Percentiles rank a stretch among this genome's conserved stretches.
Evolutionary conservation across 805 yeast species (phyloP).

Genomic region (Teunomyces funiuensis): DNA sequence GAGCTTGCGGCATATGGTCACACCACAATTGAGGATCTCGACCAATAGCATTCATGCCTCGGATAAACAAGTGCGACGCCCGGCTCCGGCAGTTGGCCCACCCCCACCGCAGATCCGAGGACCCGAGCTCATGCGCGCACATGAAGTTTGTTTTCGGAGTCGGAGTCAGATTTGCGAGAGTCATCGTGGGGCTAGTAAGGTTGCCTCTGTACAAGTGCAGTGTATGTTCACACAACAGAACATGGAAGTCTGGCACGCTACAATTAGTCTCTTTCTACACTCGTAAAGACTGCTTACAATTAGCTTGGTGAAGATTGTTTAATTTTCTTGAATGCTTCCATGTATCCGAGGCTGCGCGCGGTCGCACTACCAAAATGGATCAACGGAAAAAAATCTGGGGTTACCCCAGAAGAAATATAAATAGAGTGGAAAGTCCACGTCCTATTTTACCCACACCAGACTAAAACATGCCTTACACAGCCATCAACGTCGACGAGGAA

Average conservation of each 20-base stretch:
- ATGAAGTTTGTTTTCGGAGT: conserved; percentile 2
- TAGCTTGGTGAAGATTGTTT: not conserved
- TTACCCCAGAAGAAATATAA: conserved; percentile 5
- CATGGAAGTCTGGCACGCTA: too few relatives aligned
- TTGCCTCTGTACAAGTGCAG: too few relatives aligned
- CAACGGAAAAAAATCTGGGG: conserved; percentile 11
- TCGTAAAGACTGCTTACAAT: too few relatives aligned
- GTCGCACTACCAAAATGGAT: conserved; percentile 5
- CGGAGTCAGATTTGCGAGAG: not conserved
- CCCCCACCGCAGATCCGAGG: conserved; percentile 7
- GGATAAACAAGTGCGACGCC: not conserved
- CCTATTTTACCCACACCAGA: not conserved
- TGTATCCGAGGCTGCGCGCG: conserved; percentile 8
- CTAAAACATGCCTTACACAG: conserved; percentile 53
- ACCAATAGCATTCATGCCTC: not conserved
- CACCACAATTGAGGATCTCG: not conserved
- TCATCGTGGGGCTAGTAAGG: not conserved
- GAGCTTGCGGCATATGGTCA: conserved; percentile 2
- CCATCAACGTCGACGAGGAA: conserved; percentile 60
- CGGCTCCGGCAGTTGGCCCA: conserved; percentile 5
- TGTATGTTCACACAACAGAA: too few relatives aligned
- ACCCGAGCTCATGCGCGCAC: conserved; percentile 1
- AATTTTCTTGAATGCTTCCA: conserved; percentile 1
- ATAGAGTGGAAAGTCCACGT: not conserved
- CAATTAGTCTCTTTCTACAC: not conserved